Base-by-base conservation (phyloP, 306 rosid genomes). In the Cicer yamashitae region DNA sequence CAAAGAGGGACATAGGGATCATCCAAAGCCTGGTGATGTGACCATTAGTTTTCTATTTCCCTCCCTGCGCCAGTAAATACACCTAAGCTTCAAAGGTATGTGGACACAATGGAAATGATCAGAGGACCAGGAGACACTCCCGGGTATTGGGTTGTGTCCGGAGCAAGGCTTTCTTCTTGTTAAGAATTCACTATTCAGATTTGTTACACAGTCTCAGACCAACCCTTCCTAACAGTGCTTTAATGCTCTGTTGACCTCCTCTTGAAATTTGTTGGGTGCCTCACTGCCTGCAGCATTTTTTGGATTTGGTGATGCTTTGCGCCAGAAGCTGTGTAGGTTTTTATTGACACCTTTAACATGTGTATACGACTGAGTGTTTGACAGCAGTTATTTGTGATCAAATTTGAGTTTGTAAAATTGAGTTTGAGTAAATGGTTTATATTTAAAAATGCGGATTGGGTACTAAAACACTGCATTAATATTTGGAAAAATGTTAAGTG, bases 71-170 rank as follows among this genome's bases (percentile, higher is more conserved):
- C 84, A 3, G 77, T 80, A 10, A 17, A 79, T 85, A 65, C 86
- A 1, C 90, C 91, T 34, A 90, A 88, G 70, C 91, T 90, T 46
- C 83, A 85, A 63, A 87, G 81, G 81, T 87, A 85, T 48, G 91
- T 90, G 37, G 96, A 86, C 84, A 85, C 84, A n/a, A 83, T 81
- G 1, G 93, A 90, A 79, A 83, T 79, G 91, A 80, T 88, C 5
- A 83, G 96, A 82, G 96, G 91, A 51, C 91, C 96, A 79, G 88
- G 44, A 52, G 82, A 80, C 74, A 77, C 82, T 17, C 97, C 97
- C 0, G 96, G 97, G 8, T 86, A 91, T 71, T 91, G 96, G 96
- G 85, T 84, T 65, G 96, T 90, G 46, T 90, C 96, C 0, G 96
- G 96, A 6, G 96, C 91, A 61, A 83, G 77, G 82, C 90, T 90